phyloP scores from a whole-genome alignment of 345 rosid species.

The Eutrema japonicum region DNA sequence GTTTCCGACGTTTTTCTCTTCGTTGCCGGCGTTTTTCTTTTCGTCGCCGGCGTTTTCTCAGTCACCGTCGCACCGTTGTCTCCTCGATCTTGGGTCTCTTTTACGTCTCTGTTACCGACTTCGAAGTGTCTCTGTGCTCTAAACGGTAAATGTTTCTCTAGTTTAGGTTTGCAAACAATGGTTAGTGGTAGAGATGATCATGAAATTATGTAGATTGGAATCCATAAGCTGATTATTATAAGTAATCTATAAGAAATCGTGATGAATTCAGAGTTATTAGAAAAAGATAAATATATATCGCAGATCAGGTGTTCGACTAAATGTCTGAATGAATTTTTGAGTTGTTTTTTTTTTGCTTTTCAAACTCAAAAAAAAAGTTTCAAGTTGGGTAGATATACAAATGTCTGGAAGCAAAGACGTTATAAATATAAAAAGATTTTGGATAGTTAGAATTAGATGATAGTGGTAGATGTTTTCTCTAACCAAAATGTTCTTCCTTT shows the following conservation, averaged over 20 bases:
- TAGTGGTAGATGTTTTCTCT: too few species aligned
- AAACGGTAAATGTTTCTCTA: conserved; percentile 25
- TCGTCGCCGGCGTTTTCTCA: neutral
- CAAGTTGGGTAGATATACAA: neutral
- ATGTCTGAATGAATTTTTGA: conserved; percentile 15
- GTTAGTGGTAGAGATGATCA: neutral
- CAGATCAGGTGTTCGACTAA: conserved; percentile 32
- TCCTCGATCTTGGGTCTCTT: neutral
- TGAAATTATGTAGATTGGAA: neutral
- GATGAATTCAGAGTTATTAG: neutral
- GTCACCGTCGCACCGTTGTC: neutral
- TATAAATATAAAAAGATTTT: too few species aligned
- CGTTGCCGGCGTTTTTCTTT: neutral
- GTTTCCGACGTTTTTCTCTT: neutral
- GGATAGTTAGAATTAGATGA: neutral
- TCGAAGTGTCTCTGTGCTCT: conserved; percentile 1
- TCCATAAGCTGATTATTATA: neutral
- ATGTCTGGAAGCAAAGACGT: neutral
- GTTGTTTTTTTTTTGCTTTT: neutral
- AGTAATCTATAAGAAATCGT: neutral
- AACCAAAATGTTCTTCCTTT: neutral
- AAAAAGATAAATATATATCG: neutral
- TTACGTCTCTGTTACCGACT: neutral
- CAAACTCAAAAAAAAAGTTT: neutral
- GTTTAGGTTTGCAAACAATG: neutral